Evolutionary conservation across 768 basidiomycete genomes (phyloP), one percentile per base, ranked within the genome.

Genomic region (Suillus discolor): DNA sequence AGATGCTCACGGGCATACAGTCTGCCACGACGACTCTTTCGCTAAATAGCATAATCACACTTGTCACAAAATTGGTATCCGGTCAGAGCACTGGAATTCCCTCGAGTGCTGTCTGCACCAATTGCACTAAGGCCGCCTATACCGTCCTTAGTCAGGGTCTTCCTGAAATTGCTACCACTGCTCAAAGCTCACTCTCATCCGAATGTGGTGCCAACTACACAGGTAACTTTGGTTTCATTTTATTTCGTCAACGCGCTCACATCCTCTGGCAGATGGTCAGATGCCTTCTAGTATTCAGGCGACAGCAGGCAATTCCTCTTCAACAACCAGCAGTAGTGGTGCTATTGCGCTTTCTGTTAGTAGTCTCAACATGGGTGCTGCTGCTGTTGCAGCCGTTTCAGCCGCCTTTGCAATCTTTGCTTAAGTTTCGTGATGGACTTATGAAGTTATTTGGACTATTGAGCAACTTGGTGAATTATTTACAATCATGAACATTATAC

Each of bases 1-100:
- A 92, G 69, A 77, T 81, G 9, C 80, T 93, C 13, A 84, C 78
- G 28, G 81, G 80, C 69, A 68, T 89, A 20, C 82, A 93, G 73
- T 69, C 71, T 6, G 38, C 65, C n/a, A 73, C 71, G 4, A 66
- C 65, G 38, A 72, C 69, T 5, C 63, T 73, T 28, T 69, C 75
- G 4, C 4, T 73, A 38, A 62, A 11, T 61, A 74, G 72, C 47
- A 64, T 75, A 6, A 4, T 67, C 41, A 20, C 25, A 12, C 42
- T 77, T 38, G 15, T 69, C 42, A 45, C 69, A 5, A 54, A 68
- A 41, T 16, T 28, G 11, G 0, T 53, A 6, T 57, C 67, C 18
- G 74, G 71, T 47, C 11, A 57, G n/a, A 45, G 28, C 2, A 5
- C 69, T 31, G 31, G 23, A 25, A 55, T 78, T 25, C 68, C 76